Base-by-base conservation (phyloP, 108 stramenopile species). In the Asterionellopsis glacialis region DNA sequence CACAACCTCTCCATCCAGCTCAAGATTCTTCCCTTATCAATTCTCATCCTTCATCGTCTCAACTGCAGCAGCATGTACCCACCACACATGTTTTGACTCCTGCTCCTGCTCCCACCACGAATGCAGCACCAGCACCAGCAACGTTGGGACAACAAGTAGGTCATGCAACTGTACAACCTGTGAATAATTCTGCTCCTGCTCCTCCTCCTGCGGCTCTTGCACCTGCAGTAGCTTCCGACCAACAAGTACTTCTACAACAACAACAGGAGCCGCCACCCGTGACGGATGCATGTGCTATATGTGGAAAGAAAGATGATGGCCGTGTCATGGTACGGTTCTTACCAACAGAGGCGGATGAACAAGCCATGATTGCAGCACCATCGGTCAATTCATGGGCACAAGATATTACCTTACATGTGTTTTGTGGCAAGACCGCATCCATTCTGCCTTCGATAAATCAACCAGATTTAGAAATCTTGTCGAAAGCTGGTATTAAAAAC, bases 381-480 rank as follows among this genome's bases (percentile, higher is more conserved):
- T 11, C 39, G 14, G 48, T 61, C 38, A 16, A 51, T 15, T 55
- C 43, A 9, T 67, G 26, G n/a, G 45, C 33, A 25, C 61, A 76
- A 52, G 65, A 76, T 43, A 62, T 76, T 59, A 53, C 40, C 41
- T 16, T 76, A 14, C 75, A 76, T 57, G 44, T 70, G 3, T 76
- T 76, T 54, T 76, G 75, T 55, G 75, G 75, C 18, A 76, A 76
- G 41, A 76, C 75, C 9, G 75, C 75, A n/a, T 57, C 61, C 6
- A 76, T 76, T 26, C 19, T 76, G 24, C 74, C 68, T 33, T 5
- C 40, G 16, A 53, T 64, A 0, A 68, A 75, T 44, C 58, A 38
- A 28, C 68, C 73, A 15, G 57, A 75, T 12, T 47, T 67, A 40
- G 75, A 76, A 67, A 66, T 76, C 25, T 44, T 76, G 6, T 67